Evolutionary conservation across 2,329 filamentous ascomycete species (phyloP), one percentile per base, ranked within the genome.

Genomic region (Cladosporium austrohemisphaericum): DNA sequence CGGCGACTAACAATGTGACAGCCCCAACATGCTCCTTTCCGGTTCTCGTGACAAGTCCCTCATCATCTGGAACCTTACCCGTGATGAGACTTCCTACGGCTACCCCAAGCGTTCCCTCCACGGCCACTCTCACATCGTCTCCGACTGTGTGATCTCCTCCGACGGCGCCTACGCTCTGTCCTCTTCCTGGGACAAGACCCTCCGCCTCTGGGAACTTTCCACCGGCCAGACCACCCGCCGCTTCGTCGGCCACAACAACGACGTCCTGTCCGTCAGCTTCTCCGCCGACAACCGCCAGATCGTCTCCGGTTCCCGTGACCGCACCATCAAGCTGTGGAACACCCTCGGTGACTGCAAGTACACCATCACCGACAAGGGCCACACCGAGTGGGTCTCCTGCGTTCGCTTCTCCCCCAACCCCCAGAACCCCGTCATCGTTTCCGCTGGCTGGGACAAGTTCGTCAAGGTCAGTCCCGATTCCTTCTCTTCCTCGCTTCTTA

Each of bases 251-350:
- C 93, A 97, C 86, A 95, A 83, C 82, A 95, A 95, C 83, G 93
- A 97, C 71, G 92, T 98, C 68, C 90, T 97, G 72, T 97, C 92
- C 74, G 93, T 98, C 74, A 96, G 91, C 65, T 98, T 98, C 88
- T 97, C 93, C 68, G 93, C 93, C 84, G 93, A 98, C 83, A 97
- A 97, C 88, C 88, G 93, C 73, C 93, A 97, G 83, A 97, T 98
- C 76, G 93, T 97, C 68, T 97, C 93, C 63, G 93, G 91, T 64
- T 97, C 93, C 60, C 91, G 93, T 75, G 93, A 98, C 82, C 86
- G 90, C 74, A 89, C 88, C 71, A 97, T 98, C 84, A 98, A 97
- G 88, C 86, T 98, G 69, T 98, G 93, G 93, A 98, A 98, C 84
- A 98, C 93, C 67, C 89, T 98, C 63, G 93, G 93, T 78, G 93